phyloP scores from a whole-genome alignment of 2,329 filamentous ascomycete species.

The Fulvia fulva region DNA sequence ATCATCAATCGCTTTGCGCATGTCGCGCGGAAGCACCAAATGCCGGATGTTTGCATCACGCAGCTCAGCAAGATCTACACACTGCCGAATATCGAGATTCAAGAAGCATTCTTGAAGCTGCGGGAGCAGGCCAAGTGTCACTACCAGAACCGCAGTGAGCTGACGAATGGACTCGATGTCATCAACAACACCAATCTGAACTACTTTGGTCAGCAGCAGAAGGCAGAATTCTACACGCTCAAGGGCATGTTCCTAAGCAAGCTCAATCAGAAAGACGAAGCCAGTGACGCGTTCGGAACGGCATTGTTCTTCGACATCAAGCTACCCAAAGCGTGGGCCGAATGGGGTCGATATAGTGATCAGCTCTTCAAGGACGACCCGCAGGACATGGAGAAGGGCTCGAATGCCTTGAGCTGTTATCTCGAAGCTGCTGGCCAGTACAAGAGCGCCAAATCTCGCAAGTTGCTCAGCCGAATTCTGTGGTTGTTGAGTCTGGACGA shows the following conservation, averaged over 20 bases:
- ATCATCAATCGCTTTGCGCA: constrained; percentile 99
- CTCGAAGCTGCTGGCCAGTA: constrained; percentile 93
- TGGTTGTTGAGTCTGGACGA: constrained; percentile 96
- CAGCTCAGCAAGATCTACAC: constrained; percentile 98
- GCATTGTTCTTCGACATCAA: constrained; percentile 94
- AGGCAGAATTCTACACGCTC: constrained; percentile 97
- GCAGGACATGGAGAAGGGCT: constrained; percentile 73
- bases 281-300: constrained; percentile 89
- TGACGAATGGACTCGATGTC: constrained; percentile 89
- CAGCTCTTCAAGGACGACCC: constrained; percentile 91
- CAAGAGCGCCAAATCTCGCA: constrained; percentile 94
- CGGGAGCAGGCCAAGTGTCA: constrained; percentile 99
- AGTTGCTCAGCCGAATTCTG: constrained; percentile 85
- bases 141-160: constrained; percentile 90
- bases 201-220: constrained; percentile 93
- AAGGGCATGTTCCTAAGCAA: constrained; percentile 99
- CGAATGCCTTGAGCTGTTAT: constrained; percentile 92
- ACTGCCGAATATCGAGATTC: constrained; percentile 97
- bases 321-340: constrained; percentile 94
- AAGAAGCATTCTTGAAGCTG: constrained; percentile 96
- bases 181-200: constrained; percentile 99
- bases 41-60: constrained; percentile 94
- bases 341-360: constrained; percentile 99
- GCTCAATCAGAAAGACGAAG: constrained; percentile 82
- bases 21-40: constrained; percentile 91